Conservation (phyloP, 352 stramenopile species). For the Globisporangium irregulare region DNA sequence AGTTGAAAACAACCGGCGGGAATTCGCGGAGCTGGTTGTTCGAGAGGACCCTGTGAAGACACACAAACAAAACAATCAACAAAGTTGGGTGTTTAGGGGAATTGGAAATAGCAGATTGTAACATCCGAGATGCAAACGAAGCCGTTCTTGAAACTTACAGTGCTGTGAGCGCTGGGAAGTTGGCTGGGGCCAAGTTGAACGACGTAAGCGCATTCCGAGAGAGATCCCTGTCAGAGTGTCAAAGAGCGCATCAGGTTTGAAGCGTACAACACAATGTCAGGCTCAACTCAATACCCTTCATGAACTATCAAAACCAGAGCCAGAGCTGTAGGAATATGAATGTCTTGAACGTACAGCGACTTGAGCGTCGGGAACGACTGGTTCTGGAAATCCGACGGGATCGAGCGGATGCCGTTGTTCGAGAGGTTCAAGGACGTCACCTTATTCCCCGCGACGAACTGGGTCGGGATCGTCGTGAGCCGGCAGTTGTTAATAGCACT, state of each 20-base stretch:
- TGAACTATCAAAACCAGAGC: background rate
- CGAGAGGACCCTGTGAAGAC: conserved; percentile 32
- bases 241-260: background rate
- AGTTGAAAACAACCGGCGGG: conserved; percentile 51
- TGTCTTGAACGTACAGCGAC: conserved; percentile 44
- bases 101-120: background rate
- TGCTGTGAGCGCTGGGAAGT: conserved; percentile 40
- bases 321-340: background rate
- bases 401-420: conserved; percentile 36
- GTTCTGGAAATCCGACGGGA: conserved; percentile 37
- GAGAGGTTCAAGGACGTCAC: conserved; percentile 32
- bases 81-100: background rate
- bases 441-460: conserved; percentile 38
- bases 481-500: conserved; percentile 73
- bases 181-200: conserved; percentile 33
- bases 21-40: conserved; percentile 45
- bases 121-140: background rate
- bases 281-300: background rate
- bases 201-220: conserved; percentile 38
- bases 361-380: conserved; percentile 40
- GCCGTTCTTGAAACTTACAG: conserved; percentile 27
- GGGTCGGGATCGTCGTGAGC: conserved; percentile 51
- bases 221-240: conserved; percentile 33
- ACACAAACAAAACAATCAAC: background rate
- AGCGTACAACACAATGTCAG: background rate